Evolutionary conservation across 148 eudicot species (phyloP).

Genomic region (Silene latifolia): DNA sequence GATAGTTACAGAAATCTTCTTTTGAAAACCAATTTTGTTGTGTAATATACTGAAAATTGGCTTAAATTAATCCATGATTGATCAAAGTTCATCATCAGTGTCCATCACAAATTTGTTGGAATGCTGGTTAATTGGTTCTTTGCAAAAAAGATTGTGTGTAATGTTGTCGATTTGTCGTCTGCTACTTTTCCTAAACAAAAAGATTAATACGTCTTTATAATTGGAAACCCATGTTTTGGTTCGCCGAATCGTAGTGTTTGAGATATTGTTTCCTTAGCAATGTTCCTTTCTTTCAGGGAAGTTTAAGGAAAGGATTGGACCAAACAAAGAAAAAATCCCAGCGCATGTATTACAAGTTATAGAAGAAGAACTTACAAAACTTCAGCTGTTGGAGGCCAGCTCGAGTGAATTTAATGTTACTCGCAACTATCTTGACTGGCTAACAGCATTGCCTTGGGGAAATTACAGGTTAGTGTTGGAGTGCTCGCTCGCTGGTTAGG

Average conservation of each 20-base stretch:
- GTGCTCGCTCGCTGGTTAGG: not conserved
- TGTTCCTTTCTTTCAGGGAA: slow-evolving; percentile 55
- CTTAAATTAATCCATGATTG: not conserved
- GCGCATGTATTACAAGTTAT: slow-evolving; percentile 96
- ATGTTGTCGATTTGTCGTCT: not conserved
- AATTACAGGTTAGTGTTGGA: slow-evolving; percentile 67
- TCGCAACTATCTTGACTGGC: slow-evolving; percentile 97
- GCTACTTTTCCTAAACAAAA: not conserved
- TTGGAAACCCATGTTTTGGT: not conserved
- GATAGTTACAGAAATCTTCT: not conserved
- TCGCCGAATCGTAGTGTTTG: not conserved
- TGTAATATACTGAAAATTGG: not conserved
- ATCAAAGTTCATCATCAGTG: not conserved
- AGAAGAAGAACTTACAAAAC: slow-evolving; percentile 93
- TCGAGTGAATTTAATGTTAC: slow-evolving; percentile 98
- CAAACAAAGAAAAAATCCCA: slow-evolving; percentile 81
- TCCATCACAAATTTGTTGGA: not conserved
- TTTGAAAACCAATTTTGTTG: not conserved
- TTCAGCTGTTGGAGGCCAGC: slow-evolving; percentile 94
- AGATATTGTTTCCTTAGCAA: slow-evolving; percentile 1
- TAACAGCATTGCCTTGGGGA: slow-evolving; percentile 99
- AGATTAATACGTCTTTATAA: not conserved
- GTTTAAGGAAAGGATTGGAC: slow-evolving; percentile 90
- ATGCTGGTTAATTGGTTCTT: not conserved
- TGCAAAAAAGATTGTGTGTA: not conserved